A percentile compares a stretch with the other conserved stretches of the same genome.
phyloP scores from a whole-genome alignment of 2,329 filamentous ascomycete species.

The Talaromyces rugulosus region DNA sequence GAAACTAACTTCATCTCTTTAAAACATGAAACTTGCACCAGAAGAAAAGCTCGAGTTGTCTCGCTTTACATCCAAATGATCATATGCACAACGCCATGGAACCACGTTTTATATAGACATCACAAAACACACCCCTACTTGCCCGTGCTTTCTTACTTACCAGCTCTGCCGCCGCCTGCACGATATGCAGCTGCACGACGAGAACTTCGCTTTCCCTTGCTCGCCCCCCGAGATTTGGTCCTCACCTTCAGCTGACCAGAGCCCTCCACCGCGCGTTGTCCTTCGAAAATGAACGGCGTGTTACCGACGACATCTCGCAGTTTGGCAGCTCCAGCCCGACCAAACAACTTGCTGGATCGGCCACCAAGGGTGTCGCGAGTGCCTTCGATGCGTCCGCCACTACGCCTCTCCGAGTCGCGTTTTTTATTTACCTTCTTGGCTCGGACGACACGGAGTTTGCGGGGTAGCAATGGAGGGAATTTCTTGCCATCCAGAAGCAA shows the following conservation, averaged over 20 bases:
- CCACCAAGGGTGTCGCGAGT: constrained; percentile 34
- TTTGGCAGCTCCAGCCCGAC: constrained; percentile 35
- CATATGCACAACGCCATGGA: neutral
- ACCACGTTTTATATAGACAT: neutral
- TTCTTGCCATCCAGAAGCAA: constrained; percentile 85
- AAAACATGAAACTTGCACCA: neutral
- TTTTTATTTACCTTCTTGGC: constrained; percentile 66
- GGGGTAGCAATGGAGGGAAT: constrained; percentile 89
- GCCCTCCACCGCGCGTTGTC: constrained; percentile 35
- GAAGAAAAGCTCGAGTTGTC: neutral
- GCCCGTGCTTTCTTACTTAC: neutral
- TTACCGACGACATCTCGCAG: constrained; percentile 25
- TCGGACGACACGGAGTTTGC: constrained; percentile 77
- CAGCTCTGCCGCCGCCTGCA: constrained; percentile 25
- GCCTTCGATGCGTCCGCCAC: constrained; percentile 16
- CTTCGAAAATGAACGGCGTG: constrained; percentile 42
- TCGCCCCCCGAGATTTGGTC: constrained; percentile 35
- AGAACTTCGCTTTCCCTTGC: constrained; percentile 37
- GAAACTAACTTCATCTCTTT: too few relatives aligned
- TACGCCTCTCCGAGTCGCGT: constrained; percentile 14
- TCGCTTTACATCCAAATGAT: neutral
- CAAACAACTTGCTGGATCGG: constrained; percentile 35
- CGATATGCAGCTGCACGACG: constrained; percentile 41
- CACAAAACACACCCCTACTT: neutral
- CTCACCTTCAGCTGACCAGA: constrained; percentile 30